Evolutionary conservation across 192 early-diverging fungal species (phyloP).

Genomic region (Spizellomyces sp.): DNA sequence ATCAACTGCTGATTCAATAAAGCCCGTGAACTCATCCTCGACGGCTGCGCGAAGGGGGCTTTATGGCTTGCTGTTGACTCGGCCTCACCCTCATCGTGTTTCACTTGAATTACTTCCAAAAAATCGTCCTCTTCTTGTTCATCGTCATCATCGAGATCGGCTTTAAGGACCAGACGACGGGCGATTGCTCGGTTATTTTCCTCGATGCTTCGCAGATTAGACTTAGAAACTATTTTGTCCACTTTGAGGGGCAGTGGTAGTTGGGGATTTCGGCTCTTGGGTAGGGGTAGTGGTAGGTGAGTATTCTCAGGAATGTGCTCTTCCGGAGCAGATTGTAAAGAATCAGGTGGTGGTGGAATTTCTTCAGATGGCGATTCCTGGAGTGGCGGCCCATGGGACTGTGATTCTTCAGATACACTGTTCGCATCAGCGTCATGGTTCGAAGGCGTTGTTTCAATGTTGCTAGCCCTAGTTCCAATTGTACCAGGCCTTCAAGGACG

Average conservation of each 20-base stretch:
- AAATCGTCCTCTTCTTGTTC: not conserved
- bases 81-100: not conserved
- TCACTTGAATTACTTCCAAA: not conserved
- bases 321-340: no score
- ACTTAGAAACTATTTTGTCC: not conserved
- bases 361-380: no score
- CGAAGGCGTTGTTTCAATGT: no score
- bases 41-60: no score
- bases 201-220: not conserved
- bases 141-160: not conserved
- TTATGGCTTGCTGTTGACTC: not conserved
- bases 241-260: not conserved
- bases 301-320: no score
- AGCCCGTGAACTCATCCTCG: no score
- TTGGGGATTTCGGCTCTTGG: not conserved
- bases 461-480: no score
- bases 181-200: not conserved
- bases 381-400: no score
- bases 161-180: not conserved
- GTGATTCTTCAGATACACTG: no score
- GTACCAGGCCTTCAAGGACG: not conserved
- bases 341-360: no score
- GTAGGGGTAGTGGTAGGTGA: not conserved
- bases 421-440: no score
- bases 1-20: slow-evolving; percentile 3